Conservation (phyloP, 1,284 basidiomycete genomes). For the Ganoderma leucocontextum region DNA sequence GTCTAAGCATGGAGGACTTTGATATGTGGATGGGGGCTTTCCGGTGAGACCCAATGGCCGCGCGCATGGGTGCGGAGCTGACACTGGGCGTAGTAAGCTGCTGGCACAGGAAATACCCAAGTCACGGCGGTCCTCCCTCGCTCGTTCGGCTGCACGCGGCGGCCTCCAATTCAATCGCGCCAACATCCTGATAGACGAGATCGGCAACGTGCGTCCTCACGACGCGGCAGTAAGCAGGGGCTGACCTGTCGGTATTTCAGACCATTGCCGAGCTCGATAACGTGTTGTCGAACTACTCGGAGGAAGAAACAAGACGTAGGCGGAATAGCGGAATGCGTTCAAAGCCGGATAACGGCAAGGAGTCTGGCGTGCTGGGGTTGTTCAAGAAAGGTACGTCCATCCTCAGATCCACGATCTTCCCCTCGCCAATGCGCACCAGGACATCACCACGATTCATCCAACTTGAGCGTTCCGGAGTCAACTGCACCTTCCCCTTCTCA, state of each 20-base stretch:
- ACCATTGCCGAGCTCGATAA: slow-evolving; percentile 42
- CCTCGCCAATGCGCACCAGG: slow-evolving; percentile 19
- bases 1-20: slow-evolving; percentile 75
- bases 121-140: slow-evolving; percentile 54
- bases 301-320: slow-evolving; percentile 38
- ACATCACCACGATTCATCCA: slow-evolving; percentile 31
- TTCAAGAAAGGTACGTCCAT: slow-evolving; percentile 43
- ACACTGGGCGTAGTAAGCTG: slow-evolving; percentile 56
- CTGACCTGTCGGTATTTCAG: slow-evolving; percentile 29
- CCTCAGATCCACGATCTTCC: background rate
- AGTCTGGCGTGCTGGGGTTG: slow-evolving; percentile 40
- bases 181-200: slow-evolving; percentile 63
- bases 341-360: slow-evolving; percentile 36
- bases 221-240: slow-evolving; percentile 11
- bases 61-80: background rate
- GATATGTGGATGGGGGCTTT: slow-evolving; percentile 77
- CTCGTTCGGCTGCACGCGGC: slow-evolving; percentile 35
- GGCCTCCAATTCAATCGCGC: slow-evolving; percentile 52
- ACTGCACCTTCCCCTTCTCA: slow-evolving; percentile 21
- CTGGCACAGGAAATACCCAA: slow-evolving; percentile 54
- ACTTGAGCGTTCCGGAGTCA: slow-evolving; percentile 23
- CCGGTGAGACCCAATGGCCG: slow-evolving; percentile 52
- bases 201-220: slow-evolving; percentile 55
- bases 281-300: slow-evolving; percentile 34
- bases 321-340: slow-evolving; percentile 26